These are phyloP conservation scores for Anthracocystis setariae DNA, from an alignment of 1,284 basidiomycete genomes.

Conservation along the genomic window DNA sequence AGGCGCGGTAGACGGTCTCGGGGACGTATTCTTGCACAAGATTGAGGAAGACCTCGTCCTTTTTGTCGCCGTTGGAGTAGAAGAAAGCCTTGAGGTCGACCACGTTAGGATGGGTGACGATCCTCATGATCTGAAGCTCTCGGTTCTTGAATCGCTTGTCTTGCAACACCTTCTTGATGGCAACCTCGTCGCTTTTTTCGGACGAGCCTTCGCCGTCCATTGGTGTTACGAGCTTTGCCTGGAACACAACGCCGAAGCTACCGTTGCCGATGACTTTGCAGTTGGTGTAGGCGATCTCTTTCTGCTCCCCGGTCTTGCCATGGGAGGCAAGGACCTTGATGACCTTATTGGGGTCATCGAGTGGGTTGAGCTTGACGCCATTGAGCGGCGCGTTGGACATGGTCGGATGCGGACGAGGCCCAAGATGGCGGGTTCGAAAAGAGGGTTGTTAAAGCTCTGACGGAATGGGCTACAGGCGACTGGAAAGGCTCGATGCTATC, in stretches of 20 bases:
- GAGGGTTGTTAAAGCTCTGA: not conserved
- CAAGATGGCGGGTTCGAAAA: conserved; percentile 3
- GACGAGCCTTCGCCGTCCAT: conserved; percentile 40
- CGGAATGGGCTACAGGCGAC: not conserved
- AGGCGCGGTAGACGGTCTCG: conserved; percentile 98
- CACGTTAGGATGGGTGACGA: conserved; percentile 96
- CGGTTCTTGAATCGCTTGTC: conserved; percentile 99
- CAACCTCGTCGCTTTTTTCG: conserved; percentile 75
- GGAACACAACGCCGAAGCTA: conserved; percentile 98
- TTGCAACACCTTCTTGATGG: conserved; percentile 99
- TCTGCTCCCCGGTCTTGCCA: conserved; percentile 88
- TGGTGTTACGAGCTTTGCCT: conserved; percentile 72
- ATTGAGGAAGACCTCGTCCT: conserved; percentile 99
- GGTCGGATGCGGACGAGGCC: conserved; percentile 11
- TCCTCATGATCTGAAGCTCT: conserved; percentile 98
- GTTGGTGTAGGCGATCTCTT: conserved; percentile 91
- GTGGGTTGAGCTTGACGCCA: conserved; percentile 57
- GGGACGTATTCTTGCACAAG: conserved; percentile 99
- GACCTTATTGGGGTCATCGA: conserved; percentile 91
- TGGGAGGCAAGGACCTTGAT: conserved; percentile 94
- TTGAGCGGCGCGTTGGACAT: conserved; percentile 60
- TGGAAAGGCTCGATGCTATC: not conserved
- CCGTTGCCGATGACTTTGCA: conserved; percentile 99
- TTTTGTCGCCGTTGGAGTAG: conserved; percentile 99
- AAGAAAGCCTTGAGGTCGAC: conserved; percentile 98